A percentile compares a stretch with the other conserved stretches of the same genome.
These are phyloP conservation scores for Chalaropsis thielavioides DNA, from an alignment of 2,329 filamentous ascomycete species.

Conservation along the genomic window DNA sequence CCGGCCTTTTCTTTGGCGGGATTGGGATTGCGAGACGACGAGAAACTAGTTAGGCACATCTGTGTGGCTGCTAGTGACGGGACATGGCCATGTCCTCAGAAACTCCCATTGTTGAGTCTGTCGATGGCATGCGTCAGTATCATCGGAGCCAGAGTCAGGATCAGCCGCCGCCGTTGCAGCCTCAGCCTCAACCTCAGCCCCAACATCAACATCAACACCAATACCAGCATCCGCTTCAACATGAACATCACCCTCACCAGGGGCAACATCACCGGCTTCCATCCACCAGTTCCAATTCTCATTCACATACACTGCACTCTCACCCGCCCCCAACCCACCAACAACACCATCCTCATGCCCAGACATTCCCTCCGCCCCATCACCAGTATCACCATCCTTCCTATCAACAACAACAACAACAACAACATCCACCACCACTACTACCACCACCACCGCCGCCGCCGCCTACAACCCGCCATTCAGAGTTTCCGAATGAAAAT, in stretches of 20 bases:
- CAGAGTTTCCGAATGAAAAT: background rate
- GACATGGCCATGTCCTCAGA: slow-evolving; percentile 15
- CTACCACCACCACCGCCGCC: background rate
- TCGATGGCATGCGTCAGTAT: slow-evolving; percentile 11
- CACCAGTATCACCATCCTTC: background rate
- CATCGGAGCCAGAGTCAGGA: slow-evolving; percentile 7
- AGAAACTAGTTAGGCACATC: background rate
- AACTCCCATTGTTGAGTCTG: slow-evolving; percentile 9
- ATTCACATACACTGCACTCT: background rate
- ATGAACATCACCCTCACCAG: background rate
- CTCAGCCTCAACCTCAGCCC: slow-evolving; percentile 4
- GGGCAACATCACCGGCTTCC: background rate
- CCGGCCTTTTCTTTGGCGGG: slow-evolving; percentile 11
- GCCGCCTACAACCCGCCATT: background rate
- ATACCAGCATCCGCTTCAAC: background rate
- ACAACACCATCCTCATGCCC: background rate
- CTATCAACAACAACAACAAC: background rate
- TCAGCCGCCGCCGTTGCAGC: slow-evolving; percentile 2
- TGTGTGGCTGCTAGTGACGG: slow-evolving; percentile 5
- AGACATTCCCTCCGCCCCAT: background rate
- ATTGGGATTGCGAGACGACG: slow-evolving; percentile 6
- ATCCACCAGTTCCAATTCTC: background rate
- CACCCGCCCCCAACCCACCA: slow-evolving; percentile 12
- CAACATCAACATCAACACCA: slow-evolving; percentile 15
- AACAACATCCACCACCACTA: background rate